Conservation (phyloP, 306 rosid species). For the Cucurbita ficifolia region DNA sequence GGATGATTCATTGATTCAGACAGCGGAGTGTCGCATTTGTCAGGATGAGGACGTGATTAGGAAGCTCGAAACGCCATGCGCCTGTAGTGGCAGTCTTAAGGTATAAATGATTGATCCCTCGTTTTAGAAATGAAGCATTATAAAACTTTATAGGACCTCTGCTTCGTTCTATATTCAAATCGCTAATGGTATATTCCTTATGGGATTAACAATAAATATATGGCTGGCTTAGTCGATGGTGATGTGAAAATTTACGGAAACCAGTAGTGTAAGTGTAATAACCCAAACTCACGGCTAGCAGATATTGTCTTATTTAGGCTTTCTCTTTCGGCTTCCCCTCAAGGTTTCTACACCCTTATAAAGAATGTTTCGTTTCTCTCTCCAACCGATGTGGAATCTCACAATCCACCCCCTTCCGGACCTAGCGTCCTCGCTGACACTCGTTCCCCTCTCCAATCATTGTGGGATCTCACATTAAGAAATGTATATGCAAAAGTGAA, state of each 20-base stretch:
- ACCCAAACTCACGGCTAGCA: too few relatives aligned
- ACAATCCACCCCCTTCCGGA: too few relatives aligned
- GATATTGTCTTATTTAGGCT: too few relatives aligned
- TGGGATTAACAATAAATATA: not conserved
- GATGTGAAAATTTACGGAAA: not conserved
- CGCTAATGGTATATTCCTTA: not conserved
- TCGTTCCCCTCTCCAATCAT: too few relatives aligned
- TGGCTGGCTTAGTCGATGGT: too few relatives aligned
- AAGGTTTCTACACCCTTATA: too few relatives aligned
- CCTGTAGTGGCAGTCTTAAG: constrained; percentile 91
- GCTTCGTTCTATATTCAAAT: not conserved
- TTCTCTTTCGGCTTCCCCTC: too few relatives aligned
- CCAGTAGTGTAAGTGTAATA: not conserved
- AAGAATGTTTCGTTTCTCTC: too few relatives aligned
- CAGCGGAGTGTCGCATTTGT: constrained; percentile 89
- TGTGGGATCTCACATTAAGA: too few relatives aligned
- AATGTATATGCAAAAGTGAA: not conserved
- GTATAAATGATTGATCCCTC: constrained; percentile 15
- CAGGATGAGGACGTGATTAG: constrained; percentile 71
- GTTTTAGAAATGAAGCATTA: not conserved
- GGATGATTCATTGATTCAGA: constrained; percentile 58
- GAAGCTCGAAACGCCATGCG: constrained; percentile 82
- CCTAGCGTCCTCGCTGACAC: too few relatives aligned
- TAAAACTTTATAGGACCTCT: not conserved
- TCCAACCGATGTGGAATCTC: too few relatives aligned